These are phyloP conservation scores for Globisporangium abappressorium DNA, from an alignment of 352 stramenopile species.

Conservation along the genomic window DNA sequence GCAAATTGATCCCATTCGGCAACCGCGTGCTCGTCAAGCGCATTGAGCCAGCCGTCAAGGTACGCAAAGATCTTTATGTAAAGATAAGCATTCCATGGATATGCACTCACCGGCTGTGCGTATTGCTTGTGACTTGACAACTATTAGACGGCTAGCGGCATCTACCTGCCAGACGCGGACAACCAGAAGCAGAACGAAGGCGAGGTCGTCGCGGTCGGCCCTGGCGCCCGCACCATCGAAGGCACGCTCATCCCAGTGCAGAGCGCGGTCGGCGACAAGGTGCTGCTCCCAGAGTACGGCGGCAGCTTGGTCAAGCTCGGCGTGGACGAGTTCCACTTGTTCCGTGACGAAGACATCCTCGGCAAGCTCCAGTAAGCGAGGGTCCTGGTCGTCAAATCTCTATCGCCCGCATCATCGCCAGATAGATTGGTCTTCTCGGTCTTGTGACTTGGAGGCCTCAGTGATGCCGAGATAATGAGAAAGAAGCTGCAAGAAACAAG, in stretches of 20 bases:
- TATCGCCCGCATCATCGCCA: neutral
- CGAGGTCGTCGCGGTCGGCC: constrained; percentile 92
- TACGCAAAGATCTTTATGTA: constrained; percentile 9
- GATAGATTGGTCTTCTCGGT: constrained; percentile 7
- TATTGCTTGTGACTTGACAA: neutral
- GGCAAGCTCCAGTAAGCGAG: constrained; percentile 90
- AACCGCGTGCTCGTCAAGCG: constrained; percentile 95
- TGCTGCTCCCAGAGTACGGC: constrained; percentile 96
- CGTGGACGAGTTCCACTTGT: constrained; percentile 92
- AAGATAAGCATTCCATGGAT: neutral
- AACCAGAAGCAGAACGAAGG: constrained; percentile 94
- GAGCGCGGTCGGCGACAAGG: constrained; percentile 91
- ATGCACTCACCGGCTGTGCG: constrained; percentile 1
- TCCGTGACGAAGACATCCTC: constrained; percentile 96
- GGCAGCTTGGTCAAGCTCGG: constrained; percentile 91
- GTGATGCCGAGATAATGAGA: constrained; percentile 9
- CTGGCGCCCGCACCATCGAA: constrained; percentile 86
- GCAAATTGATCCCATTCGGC: constrained; percentile 92
- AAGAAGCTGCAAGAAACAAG: neutral
- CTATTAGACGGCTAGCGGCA: constrained; percentile 87
- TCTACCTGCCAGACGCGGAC: constrained; percentile 93
- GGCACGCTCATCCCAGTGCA: constrained; percentile 86
- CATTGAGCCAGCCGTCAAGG: constrained; percentile 87
- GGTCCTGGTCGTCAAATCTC: neutral
- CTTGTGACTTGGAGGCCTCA: constrained; percentile 3